phyloP scores from a whole-genome alignment of 1,139 yeast genomes.

The Suhomyces panamericanus region DNA sequence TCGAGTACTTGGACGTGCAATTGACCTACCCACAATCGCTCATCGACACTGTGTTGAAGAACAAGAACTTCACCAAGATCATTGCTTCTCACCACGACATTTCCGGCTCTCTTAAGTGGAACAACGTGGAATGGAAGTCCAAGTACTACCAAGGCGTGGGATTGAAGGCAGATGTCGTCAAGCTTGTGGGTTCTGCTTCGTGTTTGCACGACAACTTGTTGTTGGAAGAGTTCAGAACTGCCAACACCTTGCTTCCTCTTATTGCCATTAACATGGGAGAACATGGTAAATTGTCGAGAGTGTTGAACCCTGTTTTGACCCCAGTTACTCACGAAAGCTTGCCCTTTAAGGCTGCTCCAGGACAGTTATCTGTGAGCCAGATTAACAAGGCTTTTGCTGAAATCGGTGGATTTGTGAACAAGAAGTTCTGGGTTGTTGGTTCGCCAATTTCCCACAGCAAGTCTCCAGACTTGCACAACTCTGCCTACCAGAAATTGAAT shows the following conservation, averaged over 20 bases:
- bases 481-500: slow-evolving; percentile 70
- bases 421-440: slow-evolving; percentile 78
- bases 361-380: slow-evolving; percentile 64
- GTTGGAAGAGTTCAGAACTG: slow-evolving; percentile 65
- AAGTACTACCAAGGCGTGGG: slow-evolving; percentile 66
- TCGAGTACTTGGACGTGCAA: slow-evolving; percentile 56
- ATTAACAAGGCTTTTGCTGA: slow-evolving; percentile 59
- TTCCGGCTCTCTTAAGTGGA: slow-evolving; percentile 63
- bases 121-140: slow-evolving; percentile 68
- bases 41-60: slow-evolving; percentile 30
- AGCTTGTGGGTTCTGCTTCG: slow-evolving; percentile 79
- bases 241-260: slow-evolving; percentile 59
- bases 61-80: slow-evolving; percentile 61
- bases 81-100: slow-evolving; percentile 85
- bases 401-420: slow-evolving; percentile 59
- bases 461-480: slow-evolving; percentile 82
- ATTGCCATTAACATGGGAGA: slow-evolving; percentile 84
- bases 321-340: slow-evolving; percentile 76
- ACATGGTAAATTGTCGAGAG: slow-evolving; percentile 75
- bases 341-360: slow-evolving; percentile 74
- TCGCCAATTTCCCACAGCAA: slow-evolving; percentile 81
- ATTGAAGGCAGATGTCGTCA: slow-evolving; percentile 71
- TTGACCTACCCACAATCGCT: slow-evolving; percentile 41
- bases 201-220: slow-evolving; percentile 64
- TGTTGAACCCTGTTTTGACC: slow-evolving; percentile 71